These are phyloP conservation scores for Bipolaris sorokiniana DNA, from an alignment of 2,329 filamentous ascomycete genomes.

Conservation along the genomic window DNA sequence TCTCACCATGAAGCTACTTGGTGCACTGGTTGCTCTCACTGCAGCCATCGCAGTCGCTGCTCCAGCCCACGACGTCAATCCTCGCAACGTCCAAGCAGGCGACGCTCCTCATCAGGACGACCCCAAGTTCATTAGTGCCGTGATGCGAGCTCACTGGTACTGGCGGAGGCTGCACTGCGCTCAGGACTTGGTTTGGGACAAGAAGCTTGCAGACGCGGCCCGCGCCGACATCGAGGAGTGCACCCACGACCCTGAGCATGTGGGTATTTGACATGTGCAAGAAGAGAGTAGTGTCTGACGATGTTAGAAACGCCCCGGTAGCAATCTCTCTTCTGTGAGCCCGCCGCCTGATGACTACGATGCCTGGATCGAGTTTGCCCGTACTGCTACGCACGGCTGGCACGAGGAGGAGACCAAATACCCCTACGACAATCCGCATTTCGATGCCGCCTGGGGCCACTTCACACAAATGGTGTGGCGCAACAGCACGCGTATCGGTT, in stretches of 20 bases:
- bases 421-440: constrained; percentile 42
- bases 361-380: constrained; percentile 40
- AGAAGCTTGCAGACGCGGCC: constrained; percentile 34
- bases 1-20: constrained; percentile 38
- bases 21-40: constrained; percentile 27
- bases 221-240: constrained; percentile 34
- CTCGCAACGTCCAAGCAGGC: constrained; percentile 25
- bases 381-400: constrained; percentile 42
- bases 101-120: constrained; percentile 37
- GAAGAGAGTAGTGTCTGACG: constrained; percentile 8
- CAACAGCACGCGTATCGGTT: constrained; percentile 44
- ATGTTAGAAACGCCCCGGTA: constrained; percentile 37
- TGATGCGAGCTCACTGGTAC: constrained; percentile 47
- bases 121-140: constrained; percentile 38
- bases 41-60: constrained; percentile 32
- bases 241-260: constrained; percentile 35
- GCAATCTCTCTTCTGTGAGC: constrained; percentile 41
- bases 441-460: constrained; percentile 41
- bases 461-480: constrained; percentile 52
- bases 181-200: constrained; percentile 44
- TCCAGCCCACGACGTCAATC: constrained; percentile 23
- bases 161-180: constrained; percentile 47
- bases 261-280: constrained; percentile 14
- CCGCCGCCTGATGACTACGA: constrained; percentile 32
- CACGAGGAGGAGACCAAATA: constrained; percentile 47